Evolutionary conservation across 2,329 filamentous ascomycete species (phyloP).

Genomic region (Colletotrichum lupini): DNA sequence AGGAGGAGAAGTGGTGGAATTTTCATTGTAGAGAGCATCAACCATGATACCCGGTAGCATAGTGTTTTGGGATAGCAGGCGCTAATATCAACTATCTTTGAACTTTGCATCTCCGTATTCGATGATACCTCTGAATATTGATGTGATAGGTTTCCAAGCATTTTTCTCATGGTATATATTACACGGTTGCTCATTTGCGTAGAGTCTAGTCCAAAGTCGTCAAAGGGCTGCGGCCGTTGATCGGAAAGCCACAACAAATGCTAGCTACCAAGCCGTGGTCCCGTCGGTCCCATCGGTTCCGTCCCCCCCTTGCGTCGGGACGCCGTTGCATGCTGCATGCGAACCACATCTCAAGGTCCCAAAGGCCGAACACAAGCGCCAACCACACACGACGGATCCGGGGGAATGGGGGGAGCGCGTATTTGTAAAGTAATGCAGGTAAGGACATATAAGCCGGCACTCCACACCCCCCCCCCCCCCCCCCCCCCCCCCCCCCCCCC

Average conservation of each 20-base stretch:
- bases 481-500: accelerated
- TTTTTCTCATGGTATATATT: no score
- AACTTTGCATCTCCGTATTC: neutral
- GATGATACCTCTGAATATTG: neutral
- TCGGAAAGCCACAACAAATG: neutral
- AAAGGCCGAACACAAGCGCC: neutral
- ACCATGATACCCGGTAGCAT: slow-evolving; percentile 6
- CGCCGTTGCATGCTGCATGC: neutral
- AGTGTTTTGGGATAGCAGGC: neutral
- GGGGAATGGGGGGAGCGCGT: no score
- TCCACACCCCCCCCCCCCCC: no score
- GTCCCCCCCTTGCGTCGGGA: neutral
- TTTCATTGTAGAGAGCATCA: slow-evolving; percentile 4
- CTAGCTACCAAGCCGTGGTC: no score
- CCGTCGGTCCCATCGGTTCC: neutral
- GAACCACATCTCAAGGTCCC: neutral
- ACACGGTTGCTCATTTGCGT: no score
- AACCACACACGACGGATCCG: no score
- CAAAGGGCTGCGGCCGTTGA: neutral
- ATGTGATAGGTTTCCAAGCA: no score
- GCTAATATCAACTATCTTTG: neutral
- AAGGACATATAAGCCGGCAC: no score
- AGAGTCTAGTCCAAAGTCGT: neutral
- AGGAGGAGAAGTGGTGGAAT: neutral
- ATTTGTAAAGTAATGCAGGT: no score